A percentile compares a stretch with the other conserved stretches of the same genome.
Evolutionary conservation across 1,284 basidiomycete genomes (phyloP).

Genomic region (Malassezia sympodialis): DNA sequence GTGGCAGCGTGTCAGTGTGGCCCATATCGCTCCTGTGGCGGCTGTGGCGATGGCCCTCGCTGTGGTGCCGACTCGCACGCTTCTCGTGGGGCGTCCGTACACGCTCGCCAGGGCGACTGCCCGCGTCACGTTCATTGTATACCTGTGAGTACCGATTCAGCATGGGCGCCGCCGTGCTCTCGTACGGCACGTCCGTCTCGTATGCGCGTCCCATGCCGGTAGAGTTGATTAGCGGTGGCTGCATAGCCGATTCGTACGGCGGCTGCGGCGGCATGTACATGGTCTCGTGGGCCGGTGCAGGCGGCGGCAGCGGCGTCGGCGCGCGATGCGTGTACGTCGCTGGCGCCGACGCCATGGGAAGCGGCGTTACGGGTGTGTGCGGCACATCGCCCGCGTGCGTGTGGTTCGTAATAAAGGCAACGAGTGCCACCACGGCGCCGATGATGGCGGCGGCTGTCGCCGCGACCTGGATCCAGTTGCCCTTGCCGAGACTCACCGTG

Average conservation of each 20-base stretch:
- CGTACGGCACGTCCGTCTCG: slow-evolving; percentile 6
- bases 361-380: background rate
- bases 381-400: slow-evolving; percentile 21
- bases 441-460: slow-evolving; percentile 30
- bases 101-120: background rate
- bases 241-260: background rate
- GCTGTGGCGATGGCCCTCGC: background rate
- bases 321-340: background rate
- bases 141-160: background rate
- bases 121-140: background rate
- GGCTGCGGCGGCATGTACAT: slow-evolving; percentile 13
- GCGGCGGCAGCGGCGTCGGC: background rate
- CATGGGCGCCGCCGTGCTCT: background rate
- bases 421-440: slow-evolving; percentile 26
- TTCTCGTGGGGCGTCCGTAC: background rate
- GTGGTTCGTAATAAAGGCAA: slow-evolving; percentile 19
- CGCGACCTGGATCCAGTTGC: slow-evolving; percentile 38
- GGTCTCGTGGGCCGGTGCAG: slow-evolving; percentile 18
- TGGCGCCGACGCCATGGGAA: background rate
- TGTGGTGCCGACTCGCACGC: background rate
- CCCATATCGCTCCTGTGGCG: background rate
- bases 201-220: slow-evolving; percentile 2
- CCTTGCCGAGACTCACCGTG: slow-evolving; percentile 23
- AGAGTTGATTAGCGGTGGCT: background rate
- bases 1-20: background rate